Conservation (phyloP, 2,329 filamentous ascomycete genomes). For the Penicillium frequentans region DNA sequence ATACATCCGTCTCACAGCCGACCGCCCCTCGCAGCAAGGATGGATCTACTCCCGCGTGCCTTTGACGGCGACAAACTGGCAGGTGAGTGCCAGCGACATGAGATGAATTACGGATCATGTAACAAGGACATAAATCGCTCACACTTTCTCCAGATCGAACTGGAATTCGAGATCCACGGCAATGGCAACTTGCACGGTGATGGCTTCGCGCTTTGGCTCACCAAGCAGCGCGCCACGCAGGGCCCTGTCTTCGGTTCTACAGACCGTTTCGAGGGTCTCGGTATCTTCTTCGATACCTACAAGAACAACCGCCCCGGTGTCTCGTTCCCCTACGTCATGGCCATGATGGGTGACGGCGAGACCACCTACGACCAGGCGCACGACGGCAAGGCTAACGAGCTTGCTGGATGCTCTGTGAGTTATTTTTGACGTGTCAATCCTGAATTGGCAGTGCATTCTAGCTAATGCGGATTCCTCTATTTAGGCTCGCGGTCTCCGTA, state of each 20-base stretch:
- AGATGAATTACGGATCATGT: background rate
- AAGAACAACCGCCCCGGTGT: slow-evolving; percentile 98
- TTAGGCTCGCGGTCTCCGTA: slow-evolving; percentile 79
- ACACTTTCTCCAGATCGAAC: slow-evolving; percentile 62
- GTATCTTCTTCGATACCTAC: slow-evolving; percentile 97
- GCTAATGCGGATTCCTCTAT: background rate
- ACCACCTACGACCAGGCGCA: slow-evolving; percentile 89
- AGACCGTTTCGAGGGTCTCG: slow-evolving; percentile 90
- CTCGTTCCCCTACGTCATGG: slow-evolving; percentile 97
- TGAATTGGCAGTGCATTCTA: background rate
- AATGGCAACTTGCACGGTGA: slow-evolving; percentile 89
- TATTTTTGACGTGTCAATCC: background rate
- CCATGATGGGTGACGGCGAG: slow-evolving; percentile 91
- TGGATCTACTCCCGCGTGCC: slow-evolving; percentile 95
- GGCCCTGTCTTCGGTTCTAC: slow-evolving; percentile 85
- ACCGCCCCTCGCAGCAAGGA: slow-evolving; percentile 85
- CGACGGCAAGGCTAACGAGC: slow-evolving; percentile 89
- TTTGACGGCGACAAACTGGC: slow-evolving; percentile 97
- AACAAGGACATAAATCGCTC: background rate
- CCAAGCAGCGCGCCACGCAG: slow-evolving; percentile 78
- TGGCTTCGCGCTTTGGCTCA: slow-evolving; percentile 97
- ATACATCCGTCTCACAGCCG: slow-evolving; percentile 89
- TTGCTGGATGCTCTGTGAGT: slow-evolving; percentile 83
- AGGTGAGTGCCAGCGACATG: slow-evolving; percentile 57
- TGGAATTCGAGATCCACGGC: slow-evolving; percentile 93